Base-by-base conservation (phyloP, 208 protist species). In the Wallacemonas rigidus region DNA sequence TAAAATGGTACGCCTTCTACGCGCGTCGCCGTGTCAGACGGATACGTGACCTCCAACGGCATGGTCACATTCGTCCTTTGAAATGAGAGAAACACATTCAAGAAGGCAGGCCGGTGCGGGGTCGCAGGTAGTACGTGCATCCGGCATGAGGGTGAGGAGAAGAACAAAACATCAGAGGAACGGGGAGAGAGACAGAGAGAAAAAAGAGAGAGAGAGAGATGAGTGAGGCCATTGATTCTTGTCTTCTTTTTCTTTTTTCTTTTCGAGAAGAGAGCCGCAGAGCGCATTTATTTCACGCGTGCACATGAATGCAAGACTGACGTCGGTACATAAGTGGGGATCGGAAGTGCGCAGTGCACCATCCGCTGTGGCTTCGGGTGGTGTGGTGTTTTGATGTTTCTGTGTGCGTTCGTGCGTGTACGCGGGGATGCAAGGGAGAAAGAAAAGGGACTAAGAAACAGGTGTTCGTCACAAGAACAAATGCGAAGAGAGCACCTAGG, bases 1-100 rank as follows among this genome's bases (percentile, higher is more conserved):
- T 84, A 86, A 62, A 89, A 82, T 0, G 78, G 75, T 40, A 77
- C 73, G 3, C 77, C 77, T 45, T 83, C 80, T 15, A 75, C 67
- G 11, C 61, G 69, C 54, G 56, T 62, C 43, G 76, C 74, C 8
- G 43, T 74, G 57, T 88, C 79, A 9, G 12, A 6, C 2, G 83
- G 78, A 50, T 83, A 79, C 1, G 38, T 57, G 38, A 77, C 36
- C 3, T 36, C 39, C 45, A 86, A 86, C 2, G 81, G 79, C 84
- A 86, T 86, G 51, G 17, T 8, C 53, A 57, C 36, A 60, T 12
- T 50, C 45, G 45, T 6, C 12, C 45, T 50, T 50, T 12, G 1
- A 50, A 60, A 54, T 17, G 54, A 51, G 54, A 35, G 26, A 69
- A 69, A 69, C 48, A 54, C 14, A 55, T 9, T 43, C 12, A 65